Evolutionary conservation across 176 grass and related monocot species (phyloP).

Genomic region (Ampelocalamus luodianensis): DNA sequence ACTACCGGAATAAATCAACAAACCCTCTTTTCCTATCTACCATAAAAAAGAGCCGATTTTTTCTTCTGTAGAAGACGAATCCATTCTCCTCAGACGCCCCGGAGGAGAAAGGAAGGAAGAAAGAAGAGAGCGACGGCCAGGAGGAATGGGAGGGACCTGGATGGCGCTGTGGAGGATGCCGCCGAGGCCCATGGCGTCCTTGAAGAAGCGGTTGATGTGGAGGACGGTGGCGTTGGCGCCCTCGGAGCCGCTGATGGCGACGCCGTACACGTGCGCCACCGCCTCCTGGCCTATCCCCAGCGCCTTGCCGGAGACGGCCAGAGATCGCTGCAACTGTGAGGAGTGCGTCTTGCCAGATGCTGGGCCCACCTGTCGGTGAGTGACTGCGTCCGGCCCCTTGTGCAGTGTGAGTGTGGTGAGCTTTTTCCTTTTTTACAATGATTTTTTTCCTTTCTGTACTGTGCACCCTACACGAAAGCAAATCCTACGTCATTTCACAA

Average conservation of each 20-base stretch:
- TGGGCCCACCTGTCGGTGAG: neutral
- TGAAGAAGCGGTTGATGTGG: slow-evolving; percentile 71
- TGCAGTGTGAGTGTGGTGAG: neutral
- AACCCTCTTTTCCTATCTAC: neutral
- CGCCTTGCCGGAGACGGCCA: slow-evolving; percentile 16
- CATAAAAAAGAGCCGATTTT: neutral
- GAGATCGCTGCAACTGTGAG: neutral
- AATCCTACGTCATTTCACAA: too few species aligned
- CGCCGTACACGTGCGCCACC: slow-evolving; percentile 68
- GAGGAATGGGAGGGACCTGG: slow-evolving; percentile 38
- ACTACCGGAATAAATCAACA: neutral
- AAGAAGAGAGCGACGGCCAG: neutral
- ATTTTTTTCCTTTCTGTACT: too few species aligned
- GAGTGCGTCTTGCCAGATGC: neutral
- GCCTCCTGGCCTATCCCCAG: slow-evolving; percentile 33
- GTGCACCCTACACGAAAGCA: too few species aligned
- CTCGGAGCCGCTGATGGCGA: slow-evolving; percentile 46
- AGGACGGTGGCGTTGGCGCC: slow-evolving; percentile 47
- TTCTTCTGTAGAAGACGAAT: neutral
- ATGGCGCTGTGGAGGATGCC: slow-evolving; percentile 77
- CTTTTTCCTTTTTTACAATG: neutral
- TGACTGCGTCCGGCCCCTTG: neutral
- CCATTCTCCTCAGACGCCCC: neutral
- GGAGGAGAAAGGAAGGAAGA: neutral
- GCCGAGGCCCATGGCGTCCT: slow-evolving; percentile 62